Evolutionary conservation across 306 rosid genomes (phyloP), one percentile per base, ranked within the genome.

Genomic region (Lupinus albus): DNA sequence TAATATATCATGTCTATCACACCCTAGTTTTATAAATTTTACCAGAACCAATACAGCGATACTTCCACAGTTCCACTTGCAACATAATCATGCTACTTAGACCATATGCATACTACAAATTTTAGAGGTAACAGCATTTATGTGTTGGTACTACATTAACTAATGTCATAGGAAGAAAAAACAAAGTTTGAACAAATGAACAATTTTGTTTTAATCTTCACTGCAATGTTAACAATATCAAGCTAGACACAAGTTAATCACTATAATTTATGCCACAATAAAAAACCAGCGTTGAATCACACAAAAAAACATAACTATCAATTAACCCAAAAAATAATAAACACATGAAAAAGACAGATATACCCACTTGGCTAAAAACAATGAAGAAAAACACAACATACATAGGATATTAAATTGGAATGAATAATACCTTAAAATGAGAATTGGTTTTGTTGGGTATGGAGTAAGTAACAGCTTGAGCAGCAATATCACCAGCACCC

Each of bases 401-500:
- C 3, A 32, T 1, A 44, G 57, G 16, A 64, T n/a, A 0, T 46
- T 14, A 6, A 53, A 14, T 20, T 12, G 32, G 41, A 28, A 8
- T 33, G 5, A 21, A 11, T 0, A 35, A 14, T 64, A 77, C 81
- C 81, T 71, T 33, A 14, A 39, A 12, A 54, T 53, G 77, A 38
- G 16, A 14, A n/a, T 57, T 56, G 57, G 28, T 33, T 33, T 33
- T 28, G 12, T 76, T 78, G 52, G 73, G 71, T 7, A 82, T 68
- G 67, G 57, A 78, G 30, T 78, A 52, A 20, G 84, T 81, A 64
- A 84, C 70, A 8, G 69, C 76, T 74, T 81, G 88, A 49, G 88
- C 88, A 75, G 84, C 86, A 52, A 84, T 73, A 62, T 84, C 88
- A 66, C 88, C 86, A 65, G 64, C 45, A 7, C 88, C 88, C 88